phyloP scores from a whole-genome alignment of 352 stramenopile species.

The Phytopythium cucurbitacearum region DNA sequence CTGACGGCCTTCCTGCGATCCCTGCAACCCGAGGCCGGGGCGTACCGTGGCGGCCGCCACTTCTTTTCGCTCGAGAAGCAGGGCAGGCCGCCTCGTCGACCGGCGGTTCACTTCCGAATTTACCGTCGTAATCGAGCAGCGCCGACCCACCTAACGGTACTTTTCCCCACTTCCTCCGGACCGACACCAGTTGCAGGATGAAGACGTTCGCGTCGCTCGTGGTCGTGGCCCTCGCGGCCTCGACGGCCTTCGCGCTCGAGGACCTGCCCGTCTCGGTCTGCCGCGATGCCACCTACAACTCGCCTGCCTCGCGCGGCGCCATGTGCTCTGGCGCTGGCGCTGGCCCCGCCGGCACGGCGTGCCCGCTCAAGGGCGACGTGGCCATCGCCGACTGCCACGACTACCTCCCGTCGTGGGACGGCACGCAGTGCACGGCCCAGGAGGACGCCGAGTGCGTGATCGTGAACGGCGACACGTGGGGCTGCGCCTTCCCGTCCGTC shows the following conservation, averaged over 20 bases:
- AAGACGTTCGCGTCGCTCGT: constrained; percentile 31
- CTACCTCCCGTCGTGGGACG: constrained; percentile 26
- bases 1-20: no score
- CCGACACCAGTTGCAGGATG: constrained; percentile 19
- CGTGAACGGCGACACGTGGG: constrained; percentile 25
- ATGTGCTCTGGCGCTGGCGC: constrained; percentile 26
- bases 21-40: no score
- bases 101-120: constrained; percentile 26
- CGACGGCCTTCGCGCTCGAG: constrained; percentile 16
- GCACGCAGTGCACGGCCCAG: constrained; percentile 17
- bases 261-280: constrained; percentile 33
- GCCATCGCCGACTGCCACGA: constrained; percentile 24
- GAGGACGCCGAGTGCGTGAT: constrained; percentile 33
- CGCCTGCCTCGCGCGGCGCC: constrained; percentile 16
- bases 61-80: no score
- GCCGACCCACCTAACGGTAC: constrained; percentile 1
- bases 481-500: constrained; percentile 36
- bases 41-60: no score
- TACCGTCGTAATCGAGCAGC: constrained; percentile 23
- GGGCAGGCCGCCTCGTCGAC: no score
- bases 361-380: constrained; percentile 23
- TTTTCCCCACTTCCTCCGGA: constrained; percentile 16
- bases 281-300: constrained; percentile 34
- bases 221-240: constrained; percentile 22
- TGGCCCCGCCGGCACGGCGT: constrained; percentile 19